A percentile compares a stretch with the other conserved stretches of the same genome.
Conservation (phyloP, 2,329 filamentous ascomycete species). For the Nannizziopsis arthrosporioides region DNA sequence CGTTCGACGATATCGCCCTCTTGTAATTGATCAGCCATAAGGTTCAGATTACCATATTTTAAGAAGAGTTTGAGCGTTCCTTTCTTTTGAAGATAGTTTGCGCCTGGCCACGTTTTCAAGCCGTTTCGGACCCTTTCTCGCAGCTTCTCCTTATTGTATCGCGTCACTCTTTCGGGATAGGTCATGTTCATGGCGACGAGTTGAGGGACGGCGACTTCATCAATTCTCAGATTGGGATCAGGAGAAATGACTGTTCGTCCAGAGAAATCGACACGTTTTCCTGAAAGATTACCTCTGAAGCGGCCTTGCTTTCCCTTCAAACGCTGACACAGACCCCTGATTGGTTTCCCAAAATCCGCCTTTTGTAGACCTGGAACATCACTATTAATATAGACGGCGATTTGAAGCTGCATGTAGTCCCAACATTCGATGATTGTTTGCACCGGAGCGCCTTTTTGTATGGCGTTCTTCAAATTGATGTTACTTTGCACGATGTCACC, state of each 20-base stretch:
- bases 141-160: slow-evolving; percentile 76
- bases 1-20: slow-evolving; percentile 86
- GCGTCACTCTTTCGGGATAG: slow-evolving; percentile 78
- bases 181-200: slow-evolving; percentile 94
- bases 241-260: slow-evolving; percentile 95
- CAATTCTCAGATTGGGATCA: slow-evolving; percentile 84
- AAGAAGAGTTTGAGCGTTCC: slow-evolving; percentile 61
- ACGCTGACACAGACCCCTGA: slow-evolving; percentile 86
- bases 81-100: slow-evolving; percentile 67
- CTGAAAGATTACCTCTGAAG: slow-evolving; percentile 91
- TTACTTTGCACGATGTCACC: slow-evolving; percentile 92
- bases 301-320: slow-evolving; percentile 95
- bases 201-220: slow-evolving; percentile 83
- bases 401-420: slow-evolving; percentile 91
- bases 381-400: slow-evolving; percentile 97
- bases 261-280: slow-evolving; percentile 97
- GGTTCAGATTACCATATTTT: slow-evolving; percentile 59
- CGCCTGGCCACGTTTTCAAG: slow-evolving; percentile 69
- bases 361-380: slow-evolving; percentile 88
- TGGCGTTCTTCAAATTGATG: slow-evolving; percentile 67
- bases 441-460: slow-evolving; percentile 72
- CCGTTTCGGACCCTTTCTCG: slow-evolving; percentile 64
- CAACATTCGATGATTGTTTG: slow-evolving; percentile 94
- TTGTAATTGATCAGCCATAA: slow-evolving; percentile 60
- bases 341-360: slow-evolving; percentile 73